A percentile compares a stretch with the other conserved stretches of the same genome.
These are phyloP conservation scores for Pseudoscleropodium purum DNA, from an alignment of 225 moss, liverwort and hornwort species.

Conservation along the genomic window DNA sequence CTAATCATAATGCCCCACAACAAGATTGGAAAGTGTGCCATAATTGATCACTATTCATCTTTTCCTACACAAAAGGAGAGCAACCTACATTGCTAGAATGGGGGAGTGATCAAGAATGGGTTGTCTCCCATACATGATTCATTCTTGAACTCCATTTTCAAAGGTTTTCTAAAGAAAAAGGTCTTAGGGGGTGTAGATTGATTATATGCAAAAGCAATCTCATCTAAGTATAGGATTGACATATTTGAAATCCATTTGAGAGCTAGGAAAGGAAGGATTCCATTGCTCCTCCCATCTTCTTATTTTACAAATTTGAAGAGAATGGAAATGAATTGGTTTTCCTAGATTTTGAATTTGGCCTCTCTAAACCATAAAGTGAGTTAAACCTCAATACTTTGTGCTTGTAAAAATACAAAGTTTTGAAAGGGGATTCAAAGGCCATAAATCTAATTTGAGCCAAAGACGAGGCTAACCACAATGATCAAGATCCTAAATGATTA, in stretches of 20 bases:
- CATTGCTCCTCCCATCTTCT: background rate
- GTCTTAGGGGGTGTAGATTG: fast-evolving
- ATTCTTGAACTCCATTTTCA: background rate
- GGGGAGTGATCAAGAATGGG: too few relatives aligned
- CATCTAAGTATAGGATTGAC: background rate
- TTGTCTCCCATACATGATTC: background rate
- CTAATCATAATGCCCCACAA: too few relatives aligned
- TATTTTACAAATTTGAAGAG: background rate
- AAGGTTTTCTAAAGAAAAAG: background rate
- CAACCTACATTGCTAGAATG: too few relatives aligned
- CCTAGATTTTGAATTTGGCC: background rate
- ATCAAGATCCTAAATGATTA: background rate
- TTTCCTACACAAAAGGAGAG: too few relatives aligned
- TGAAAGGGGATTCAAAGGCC: background rate
- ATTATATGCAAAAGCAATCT: background rate
- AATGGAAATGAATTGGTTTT: background rate
- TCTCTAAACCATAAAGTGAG: background rate
- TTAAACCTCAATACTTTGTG: background rate
- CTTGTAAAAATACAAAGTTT: background rate
- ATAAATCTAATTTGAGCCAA: background rate
- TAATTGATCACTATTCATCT: too few relatives aligned
- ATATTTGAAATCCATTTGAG: background rate
- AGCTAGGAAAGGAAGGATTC: background rate
- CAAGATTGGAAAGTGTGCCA: too few relatives aligned
- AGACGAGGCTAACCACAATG: background rate